These are phyloP conservation scores for Aspergillus oerlinghausenensis DNA, from an alignment of 2,329 filamentous ascomycete genomes.

Conservation along the genomic window DNA sequence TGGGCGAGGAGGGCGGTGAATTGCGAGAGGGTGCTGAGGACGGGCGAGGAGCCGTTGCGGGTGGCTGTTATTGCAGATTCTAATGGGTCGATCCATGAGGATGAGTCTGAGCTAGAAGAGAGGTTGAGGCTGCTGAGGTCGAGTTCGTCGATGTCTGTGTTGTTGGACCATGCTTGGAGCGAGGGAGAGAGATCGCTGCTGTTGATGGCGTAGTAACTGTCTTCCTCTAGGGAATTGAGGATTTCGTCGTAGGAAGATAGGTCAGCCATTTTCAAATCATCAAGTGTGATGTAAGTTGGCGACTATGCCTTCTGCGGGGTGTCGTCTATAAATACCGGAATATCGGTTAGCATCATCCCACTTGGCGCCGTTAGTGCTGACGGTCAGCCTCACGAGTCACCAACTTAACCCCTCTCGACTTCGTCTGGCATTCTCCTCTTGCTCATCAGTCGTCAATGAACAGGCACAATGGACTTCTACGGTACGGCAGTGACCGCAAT, in stretches of 20 bases:
- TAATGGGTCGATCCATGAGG: conserved; percentile 14
- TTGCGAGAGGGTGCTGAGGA: conserved; percentile 22
- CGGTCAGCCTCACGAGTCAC: neutral
- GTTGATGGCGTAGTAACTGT: neutral
- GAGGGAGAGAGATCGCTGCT: neutral
- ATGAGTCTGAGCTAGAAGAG: neutral
- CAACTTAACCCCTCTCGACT: neutral
- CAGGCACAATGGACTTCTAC: conserved; percentile 22
- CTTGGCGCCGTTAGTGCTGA: neutral
- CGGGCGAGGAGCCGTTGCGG: conserved; percentile 22
- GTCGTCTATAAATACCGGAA: neutral
- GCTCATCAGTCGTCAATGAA: too few relatives aligned
- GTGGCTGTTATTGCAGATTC: conserved; percentile 21
- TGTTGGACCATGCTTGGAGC: neutral
- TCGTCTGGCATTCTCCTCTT: neutral
- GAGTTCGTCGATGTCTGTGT: neutral
- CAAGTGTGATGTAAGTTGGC: neutral
- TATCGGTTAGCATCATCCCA: neutral
- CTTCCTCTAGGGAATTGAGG: neutral
- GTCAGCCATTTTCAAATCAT: neutral
- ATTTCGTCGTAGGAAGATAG: neutral
- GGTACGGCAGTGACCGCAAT: conserved; percentile 24
- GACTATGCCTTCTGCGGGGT: neutral
- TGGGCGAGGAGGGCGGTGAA: conserved; percentile 24
- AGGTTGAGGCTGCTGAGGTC: neutral